Evolutionary conservation across 768 basidiomycete species (phyloP), one percentile per base, ranked within the genome.

Genomic region (Auriscalpium vulgare): DNA sequence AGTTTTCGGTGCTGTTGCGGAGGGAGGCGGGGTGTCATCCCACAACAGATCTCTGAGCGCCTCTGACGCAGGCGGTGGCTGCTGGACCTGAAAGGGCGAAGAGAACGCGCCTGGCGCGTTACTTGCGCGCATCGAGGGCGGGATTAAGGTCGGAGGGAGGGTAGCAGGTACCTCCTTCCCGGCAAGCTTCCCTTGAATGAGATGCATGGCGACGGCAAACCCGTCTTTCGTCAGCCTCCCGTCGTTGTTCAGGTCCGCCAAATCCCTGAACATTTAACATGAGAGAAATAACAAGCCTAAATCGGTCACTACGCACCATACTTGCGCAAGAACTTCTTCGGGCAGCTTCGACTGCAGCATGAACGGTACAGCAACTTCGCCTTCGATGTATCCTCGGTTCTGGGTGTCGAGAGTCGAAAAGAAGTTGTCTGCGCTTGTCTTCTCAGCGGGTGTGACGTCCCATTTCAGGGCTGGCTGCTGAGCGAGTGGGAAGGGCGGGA

Each of bases 311-410:
- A 75, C 86, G 51, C 65, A 95, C 95, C 97, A 99, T 50, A 99
- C 76, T 63, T 82, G 86, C 4, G 97, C 97, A n/a, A 99, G 78
- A 23, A 81, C 78, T 29, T 87, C 85, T 58, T 90, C 88, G 1
- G 85, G 78, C 47, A 99, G 72, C 47, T 88, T 85, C 36, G 92
- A 95, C 70, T 93, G 85, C 57, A 95, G 68, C 87, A 99, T 88
- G 71, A 98, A 98, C 3, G 91, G 92, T 5, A 97, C 97, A 8
- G 93, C 97, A 37, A 91, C 83, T 57, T 95, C 92, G 8, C 94
- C 94, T 66, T 95, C 93, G 17, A 98, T 87, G 65, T 77, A 90
- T 0, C 93, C 94, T 57, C 73, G 78, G 61, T 79, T 83, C 59
- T 80, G 77, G 14, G 78, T 69, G 68, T 99, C 97, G 40, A 98